Percentiles rank a stretch among this genome's conserved stretches.
These are phyloP conservation scores for Mucor piriformis DNA, from an alignment of 371 early-diverging fungal species.

Conservation along the genomic window DNA sequence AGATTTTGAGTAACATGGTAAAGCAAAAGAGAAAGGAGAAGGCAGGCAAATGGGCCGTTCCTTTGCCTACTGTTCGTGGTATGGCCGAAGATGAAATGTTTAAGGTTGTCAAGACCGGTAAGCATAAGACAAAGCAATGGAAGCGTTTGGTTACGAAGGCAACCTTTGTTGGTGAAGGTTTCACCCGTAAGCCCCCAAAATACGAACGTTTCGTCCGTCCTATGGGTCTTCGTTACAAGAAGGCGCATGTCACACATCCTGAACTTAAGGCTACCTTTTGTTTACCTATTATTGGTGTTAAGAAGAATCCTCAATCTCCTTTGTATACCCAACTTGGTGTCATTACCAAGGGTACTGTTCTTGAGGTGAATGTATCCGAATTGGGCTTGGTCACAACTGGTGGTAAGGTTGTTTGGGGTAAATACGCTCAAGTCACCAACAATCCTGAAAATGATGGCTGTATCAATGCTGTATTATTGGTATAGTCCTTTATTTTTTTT, in stretches of 20 bases:
- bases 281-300: slow-evolving; percentile 98
- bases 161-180: slow-evolving; percentile 99
- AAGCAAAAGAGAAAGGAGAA: slow-evolving; percentile 99
- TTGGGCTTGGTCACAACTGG: slow-evolving; percentile 98
- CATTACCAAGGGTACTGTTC: slow-evolving; percentile 98
- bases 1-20: slow-evolving; percentile 98
- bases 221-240: slow-evolving; percentile 98
- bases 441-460: slow-evolving; percentile 96
- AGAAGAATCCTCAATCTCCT: slow-evolving; percentile 99
- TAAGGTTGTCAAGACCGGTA: slow-evolving; percentile 97
- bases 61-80: slow-evolving; percentile 98
- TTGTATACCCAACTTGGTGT: slow-evolving; percentile 99
- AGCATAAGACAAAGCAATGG: slow-evolving; percentile 96
- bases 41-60: slow-evolving; percentile 99
- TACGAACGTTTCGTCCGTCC: slow-evolving; percentile 99
- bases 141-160: slow-evolving; percentile 99
- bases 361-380: slow-evolving; percentile 95
- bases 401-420: slow-evolving; percentile 99
- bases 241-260: slow-evolving; percentile 99
- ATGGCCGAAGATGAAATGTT: slow-evolving; percentile 99
- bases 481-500: slow-evolving; percentile 53
- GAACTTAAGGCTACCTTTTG: slow-evolving; percentile 99
- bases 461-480: slow-evolving; percentile 93
- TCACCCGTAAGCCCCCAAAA: slow-evolving; percentile 99
- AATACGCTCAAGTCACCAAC: slow-evolving; percentile 98